Evolutionary conservation across 2,329 filamentous ascomycete genomes (phyloP), one percentile per base, ranked within the genome.

Genomic region (Orbilia quercus): DNA sequence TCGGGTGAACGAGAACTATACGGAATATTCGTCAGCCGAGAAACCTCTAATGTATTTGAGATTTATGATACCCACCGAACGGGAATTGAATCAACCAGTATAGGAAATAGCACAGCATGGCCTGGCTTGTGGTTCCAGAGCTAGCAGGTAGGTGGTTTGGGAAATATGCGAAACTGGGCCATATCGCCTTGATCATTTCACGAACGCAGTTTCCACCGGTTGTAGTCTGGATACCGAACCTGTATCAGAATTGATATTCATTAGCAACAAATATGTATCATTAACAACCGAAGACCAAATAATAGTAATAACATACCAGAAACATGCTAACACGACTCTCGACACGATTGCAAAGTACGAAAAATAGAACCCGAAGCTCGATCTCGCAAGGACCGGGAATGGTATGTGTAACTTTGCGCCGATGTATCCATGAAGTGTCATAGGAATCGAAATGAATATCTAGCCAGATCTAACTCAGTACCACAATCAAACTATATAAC

Each of bases 201-300:
- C 80, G 81, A 31, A 83, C 79, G 75, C 80, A 81, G 50, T 85
- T 85, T 0, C 84, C 87, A 0, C 88, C 88, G 75, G 88, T 88
- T 71, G 87, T 86, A 42, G 85, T 86, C 75, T 90, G 87, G 50
- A 90, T 88, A 0, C 87, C 87, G 59, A 89, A 86, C 89, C 76
- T 74, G 34, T 54, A 75, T 40, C 11, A 16, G 16, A 40, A 18
- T n/a, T 2, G 18, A 16, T 40, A 25, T 25, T 23, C 6, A 47
- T n/a, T 54, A 64, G 42, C 18, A 23, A 23, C 28, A 47, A 66
- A 31, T 31, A 31, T 31, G 28, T 9, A 31, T 5, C 9, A 31
- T 31, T 31, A 31, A 31, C 9, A 9, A 31, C 28, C 9, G 9
- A 31, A 9, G 54, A 55, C 64, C 47, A 54, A 54, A 34, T 16